Percentiles rank a stretch among this genome's conserved stretches.
Evolutionary conservation across 805 yeast species (phyloP).

Genomic region (Nakazawaea wickerhamii): DNA sequence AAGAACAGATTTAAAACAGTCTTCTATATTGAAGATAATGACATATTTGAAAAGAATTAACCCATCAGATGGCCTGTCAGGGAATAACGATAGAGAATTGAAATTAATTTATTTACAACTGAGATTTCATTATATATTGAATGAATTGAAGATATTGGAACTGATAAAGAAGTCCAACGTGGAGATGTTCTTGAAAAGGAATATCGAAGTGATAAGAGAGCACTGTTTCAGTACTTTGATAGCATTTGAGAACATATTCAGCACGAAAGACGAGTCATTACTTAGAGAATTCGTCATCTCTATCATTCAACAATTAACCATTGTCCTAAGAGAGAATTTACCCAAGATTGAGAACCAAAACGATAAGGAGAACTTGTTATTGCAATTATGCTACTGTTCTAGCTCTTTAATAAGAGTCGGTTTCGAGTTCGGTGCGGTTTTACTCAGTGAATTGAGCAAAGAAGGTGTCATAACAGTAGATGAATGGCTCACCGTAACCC

Average conservation of each 20-base stretch:
- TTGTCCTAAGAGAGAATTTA: slow-evolving; percentile 26
- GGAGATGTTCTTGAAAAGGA: slow-evolving; percentile 67
- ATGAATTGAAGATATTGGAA: slow-evolving; percentile 50
- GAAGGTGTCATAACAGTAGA: slow-evolving; percentile 26
- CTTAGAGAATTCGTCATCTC: slow-evolving; percentile 32
- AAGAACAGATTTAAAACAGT: slow-evolving; percentile 71
- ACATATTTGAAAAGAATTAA: slow-evolving; percentile 69
- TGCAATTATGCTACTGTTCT: slow-evolving; percentile 87
- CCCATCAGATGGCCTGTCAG: slow-evolving; percentile 35
- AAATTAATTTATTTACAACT: slow-evolving; percentile 62
- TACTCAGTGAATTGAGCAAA: slow-evolving; percentile 34
- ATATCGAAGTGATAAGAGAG: slow-evolving; percentile 81
- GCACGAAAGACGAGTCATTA: slow-evolving; percentile 26
- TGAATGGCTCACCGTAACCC: slow-evolving; percentile 38
- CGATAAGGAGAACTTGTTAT: slow-evolving; percentile 58
- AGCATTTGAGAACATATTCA: slow-evolving; percentile 60
- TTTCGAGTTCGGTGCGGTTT: slow-evolving; percentile 59
- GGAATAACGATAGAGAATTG: slow-evolving; percentile 22
- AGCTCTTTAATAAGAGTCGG: slow-evolving; percentile 72
- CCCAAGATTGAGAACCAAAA: slow-evolving; percentile 31
- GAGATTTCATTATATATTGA: slow-evolving; percentile 59
- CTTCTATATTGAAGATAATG: slow-evolving; percentile 72
- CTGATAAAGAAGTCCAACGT: slow-evolving; percentile 51
- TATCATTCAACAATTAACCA: slow-evolving; percentile 26
- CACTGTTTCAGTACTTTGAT: slow-evolving; percentile 70